These are phyloP conservation scores for Viola odorata DNA, from an alignment of 345 rosid species.

Conservation along the genomic window DNA sequence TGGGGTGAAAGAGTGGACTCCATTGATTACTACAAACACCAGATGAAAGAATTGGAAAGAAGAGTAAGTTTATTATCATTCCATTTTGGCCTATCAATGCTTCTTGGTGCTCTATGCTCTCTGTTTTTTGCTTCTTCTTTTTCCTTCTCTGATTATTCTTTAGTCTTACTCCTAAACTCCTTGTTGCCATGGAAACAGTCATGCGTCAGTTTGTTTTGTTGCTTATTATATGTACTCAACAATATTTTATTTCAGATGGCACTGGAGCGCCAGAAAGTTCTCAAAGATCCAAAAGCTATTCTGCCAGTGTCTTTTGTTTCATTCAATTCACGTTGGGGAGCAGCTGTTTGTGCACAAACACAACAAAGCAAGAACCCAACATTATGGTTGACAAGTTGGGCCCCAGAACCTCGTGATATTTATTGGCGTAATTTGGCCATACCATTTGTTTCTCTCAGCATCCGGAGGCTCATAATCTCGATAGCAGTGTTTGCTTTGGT, in stretches of 20 bases:
- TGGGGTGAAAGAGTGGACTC: conserved; percentile 77
- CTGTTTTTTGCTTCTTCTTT: neutral
- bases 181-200: neutral
- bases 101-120: neutral
- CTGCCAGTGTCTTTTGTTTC: conserved; percentile 88
- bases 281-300: conserved; percentile 59
- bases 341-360: conserved; percentile 98
- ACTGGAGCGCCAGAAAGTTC: conserved; percentile 60
- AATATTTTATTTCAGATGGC: conserved; percentile 50
- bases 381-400: conserved; percentile 85
- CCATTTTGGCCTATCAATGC: conserved; percentile 5
- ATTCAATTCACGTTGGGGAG: conserved; percentile 93
- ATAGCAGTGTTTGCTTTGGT: conserved; percentile 72
- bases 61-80: conserved; percentile 36
- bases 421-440: conserved; percentile 92
- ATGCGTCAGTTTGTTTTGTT: neutral
- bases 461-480: conserved; percentile 68
- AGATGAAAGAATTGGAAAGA: conserved; percentile 49
- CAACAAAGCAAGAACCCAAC: conserved; percentile 94
- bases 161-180: neutral
- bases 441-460: conserved; percentile 78
- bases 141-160: neutral
- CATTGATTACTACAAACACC: conserved; percentile 71
- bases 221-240: neutral
- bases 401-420: conserved; percentile 95